A percentile compares a stretch with the other conserved stretches of the same genome.
phyloP scores from a whole-genome alignment of 1,284 basidiomycete genomes.

The Ceratobasidium sp. region DNA sequence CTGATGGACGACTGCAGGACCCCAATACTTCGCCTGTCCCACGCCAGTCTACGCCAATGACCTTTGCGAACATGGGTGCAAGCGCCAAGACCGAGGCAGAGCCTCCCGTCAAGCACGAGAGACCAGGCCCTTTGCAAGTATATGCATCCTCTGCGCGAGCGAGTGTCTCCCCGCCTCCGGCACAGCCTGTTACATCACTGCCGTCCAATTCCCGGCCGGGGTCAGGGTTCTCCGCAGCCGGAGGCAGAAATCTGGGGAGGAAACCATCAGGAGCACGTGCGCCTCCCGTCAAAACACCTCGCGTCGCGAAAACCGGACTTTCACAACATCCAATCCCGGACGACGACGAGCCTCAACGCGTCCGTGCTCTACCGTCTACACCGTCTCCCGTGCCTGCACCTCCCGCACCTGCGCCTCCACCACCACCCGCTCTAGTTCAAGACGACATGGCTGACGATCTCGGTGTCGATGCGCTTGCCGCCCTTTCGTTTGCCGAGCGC shows the following conservation, averaged over 20 bases:
- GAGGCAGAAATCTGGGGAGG: slow-evolving; percentile 56
- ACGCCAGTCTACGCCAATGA: slow-evolving; percentile 38
- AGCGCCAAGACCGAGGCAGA: background rate
- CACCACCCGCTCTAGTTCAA: slow-evolving; percentile 23
- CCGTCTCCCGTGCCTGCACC: slow-evolving; percentile 8
- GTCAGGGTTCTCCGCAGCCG: slow-evolving; percentile 16
- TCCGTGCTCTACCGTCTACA: slow-evolving; percentile 13
- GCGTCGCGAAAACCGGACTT: slow-evolving; percentile 31
- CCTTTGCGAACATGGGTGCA: slow-evolving; percentile 25
- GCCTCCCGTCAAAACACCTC: slow-evolving; percentile 52
- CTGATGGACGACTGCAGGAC: slow-evolving; percentile 10
- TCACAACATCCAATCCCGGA: slow-evolving; percentile 19
- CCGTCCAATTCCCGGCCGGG: background rate
- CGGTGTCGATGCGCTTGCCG: slow-evolving; percentile 74
- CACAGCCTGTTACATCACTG: slow-evolving; percentile 11
- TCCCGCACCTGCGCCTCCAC: slow-evolving; percentile 33
- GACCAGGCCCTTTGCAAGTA: background rate
- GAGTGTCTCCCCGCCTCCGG: slow-evolving; percentile 6
- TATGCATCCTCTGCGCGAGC: slow-evolving; percentile 39
- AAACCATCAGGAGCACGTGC: slow-evolving; percentile 89
- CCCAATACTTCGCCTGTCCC: slow-evolving; percentile 28
- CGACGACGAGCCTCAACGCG: slow-evolving; percentile 36
- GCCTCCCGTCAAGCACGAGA: background rate
- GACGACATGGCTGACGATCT: slow-evolving; percentile 52
- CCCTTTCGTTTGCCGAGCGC: slow-evolving; percentile 72